Conservation (phyloP, 2,329 filamentous ascomycete genomes). For the Neoarthrinium moseri region DNA sequence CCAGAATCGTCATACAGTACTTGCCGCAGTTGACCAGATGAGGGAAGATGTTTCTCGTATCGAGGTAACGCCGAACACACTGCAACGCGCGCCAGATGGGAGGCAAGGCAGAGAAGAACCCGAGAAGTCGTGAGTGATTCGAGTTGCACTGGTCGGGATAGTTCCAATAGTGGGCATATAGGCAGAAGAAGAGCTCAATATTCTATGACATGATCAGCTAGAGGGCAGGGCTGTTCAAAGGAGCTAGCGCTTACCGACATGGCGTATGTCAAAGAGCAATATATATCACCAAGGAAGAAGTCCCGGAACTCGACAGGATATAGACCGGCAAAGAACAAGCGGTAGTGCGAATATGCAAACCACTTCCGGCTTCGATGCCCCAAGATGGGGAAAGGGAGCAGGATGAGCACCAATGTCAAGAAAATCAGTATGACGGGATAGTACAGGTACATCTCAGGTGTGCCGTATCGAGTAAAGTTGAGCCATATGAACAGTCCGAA, state of each 20-base stretch:
- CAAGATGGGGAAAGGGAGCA: constrained; percentile 72
- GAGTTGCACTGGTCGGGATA: constrained; percentile 80
- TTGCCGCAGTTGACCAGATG: constrained; percentile 92
- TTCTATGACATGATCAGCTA: constrained; percentile 56
- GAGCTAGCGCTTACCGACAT: constrained; percentile 66
- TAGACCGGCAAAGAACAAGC: constrained; percentile 77
- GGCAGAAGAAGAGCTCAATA: constrained; percentile 88
- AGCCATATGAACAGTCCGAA: constrained; percentile 83
- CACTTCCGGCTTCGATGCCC: constrained; percentile 78
- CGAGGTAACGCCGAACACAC: constrained; percentile 83
- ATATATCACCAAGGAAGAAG: constrained; percentile 97
- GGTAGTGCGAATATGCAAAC: constrained; percentile 89
- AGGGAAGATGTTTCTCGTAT: constrained; percentile 85
- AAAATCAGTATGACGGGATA: constrained; percentile 81
- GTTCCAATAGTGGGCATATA: constrained; percentile 79
- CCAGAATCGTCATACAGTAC: constrained; percentile 80
- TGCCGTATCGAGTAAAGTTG: constrained; percentile 74
- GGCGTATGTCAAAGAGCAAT: constrained; percentile 90
- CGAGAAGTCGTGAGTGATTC: constrained; percentile 75
- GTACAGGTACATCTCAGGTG: constrained; percentile 72
- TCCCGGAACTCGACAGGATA: constrained; percentile 96
- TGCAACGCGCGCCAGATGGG: constrained; percentile 89
- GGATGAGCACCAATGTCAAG: constrained; percentile 65
- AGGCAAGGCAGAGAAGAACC: constrained; percentile 81
- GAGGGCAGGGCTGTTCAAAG: constrained; percentile 2